Percentiles rank a stretch among this genome's conserved stretches.
Evolutionary conservation across 2,329 filamentous ascomycete genomes (phyloP).

Genomic region (Penicillium digitatum): DNA sequence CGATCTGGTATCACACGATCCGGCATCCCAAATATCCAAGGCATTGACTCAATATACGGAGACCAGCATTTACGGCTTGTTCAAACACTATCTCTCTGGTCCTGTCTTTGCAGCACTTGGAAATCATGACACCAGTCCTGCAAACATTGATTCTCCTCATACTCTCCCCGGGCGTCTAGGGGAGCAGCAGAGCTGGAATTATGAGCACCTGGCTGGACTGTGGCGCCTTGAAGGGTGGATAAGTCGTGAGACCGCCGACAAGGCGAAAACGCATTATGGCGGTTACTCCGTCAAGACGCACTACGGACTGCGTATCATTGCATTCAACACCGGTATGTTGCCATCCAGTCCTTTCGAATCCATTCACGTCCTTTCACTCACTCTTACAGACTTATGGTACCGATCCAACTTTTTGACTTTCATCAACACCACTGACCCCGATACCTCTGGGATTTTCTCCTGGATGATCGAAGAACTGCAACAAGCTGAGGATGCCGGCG

Average conservation of each 20-base stretch:
- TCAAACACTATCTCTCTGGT: slow-evolving; percentile 54
- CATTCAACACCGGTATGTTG: slow-evolving; percentile 52
- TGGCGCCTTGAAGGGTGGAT: slow-evolving; percentile 58
- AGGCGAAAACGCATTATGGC: slow-evolving; percentile 53
- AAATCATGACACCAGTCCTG: slow-evolving; percentile 56
- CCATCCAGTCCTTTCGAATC: slow-evolving; percentile 19
- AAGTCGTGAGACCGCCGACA: slow-evolving; percentile 40
- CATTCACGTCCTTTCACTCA: background rate
- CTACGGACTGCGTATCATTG: slow-evolving; percentile 51
- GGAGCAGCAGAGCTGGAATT: slow-evolving; percentile 57
- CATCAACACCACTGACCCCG: slow-evolving; percentile 52
- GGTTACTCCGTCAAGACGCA: slow-evolving; percentile 55
- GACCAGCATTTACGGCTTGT: slow-evolving; percentile 51
- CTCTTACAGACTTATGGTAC: slow-evolving; percentile 25
- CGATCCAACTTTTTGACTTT: slow-evolving; percentile 47
- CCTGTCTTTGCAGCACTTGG: slow-evolving; percentile 56
- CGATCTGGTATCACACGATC: slow-evolving; percentile 55
- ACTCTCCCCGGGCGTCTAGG: slow-evolving; percentile 52
- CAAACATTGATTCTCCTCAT: slow-evolving; percentile 52
- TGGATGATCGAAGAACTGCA: slow-evolving; percentile 53
- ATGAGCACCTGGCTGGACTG: slow-evolving; percentile 52
- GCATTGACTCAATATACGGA: slow-evolving; percentile 54
- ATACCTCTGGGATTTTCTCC: slow-evolving; percentile 47
- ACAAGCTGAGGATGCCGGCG: slow-evolving; percentile 50
- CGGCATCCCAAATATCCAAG: slow-evolving; percentile 49